Evolutionary conservation across 805 yeast genomes (phyloP).

Genomic region (Tetrapisispora taiwanensis): DNA sequence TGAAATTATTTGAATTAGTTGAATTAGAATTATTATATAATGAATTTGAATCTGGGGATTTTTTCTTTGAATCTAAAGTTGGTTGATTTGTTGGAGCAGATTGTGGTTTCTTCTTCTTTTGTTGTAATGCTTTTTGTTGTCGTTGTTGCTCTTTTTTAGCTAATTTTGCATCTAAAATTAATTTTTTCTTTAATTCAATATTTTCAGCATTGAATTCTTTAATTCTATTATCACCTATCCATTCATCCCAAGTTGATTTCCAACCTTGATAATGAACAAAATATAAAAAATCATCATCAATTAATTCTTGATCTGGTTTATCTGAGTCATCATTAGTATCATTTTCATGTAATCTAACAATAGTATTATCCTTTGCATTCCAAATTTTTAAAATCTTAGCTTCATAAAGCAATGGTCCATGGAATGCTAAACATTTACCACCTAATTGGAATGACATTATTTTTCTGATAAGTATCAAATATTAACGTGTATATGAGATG

Average conservation of each 20-base stretch:
- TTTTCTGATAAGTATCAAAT: no score
- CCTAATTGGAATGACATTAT: conserved; percentile 18
- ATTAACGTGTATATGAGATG: no score
- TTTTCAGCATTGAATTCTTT: conserved; percentile 63
- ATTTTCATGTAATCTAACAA: conserved; percentile 15
- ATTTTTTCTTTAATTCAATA: conserved; percentile 47
- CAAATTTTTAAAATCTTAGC: conserved; percentile 66
- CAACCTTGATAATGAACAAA: conserved; percentile 89
- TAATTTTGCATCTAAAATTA: conserved; percentile 39
- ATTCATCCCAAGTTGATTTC: conserved; percentile 94
- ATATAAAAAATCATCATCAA: conserved; percentile 35
- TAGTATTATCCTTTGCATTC: conserved; percentile 31
- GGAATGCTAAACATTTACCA: conserved; percentile 62
- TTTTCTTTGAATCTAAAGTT: neutral
- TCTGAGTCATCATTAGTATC: conserved; percentile 3
- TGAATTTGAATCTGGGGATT: neutral
- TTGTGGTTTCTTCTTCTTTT: conserved; percentile 16
- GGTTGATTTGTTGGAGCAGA: neutral
- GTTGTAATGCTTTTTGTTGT: conserved; percentile 20
- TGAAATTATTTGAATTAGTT: neutral
- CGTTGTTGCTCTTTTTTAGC: conserved; percentile 24
- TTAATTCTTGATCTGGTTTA: conserved; percentile 24
- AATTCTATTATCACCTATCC: conserved; percentile 69
- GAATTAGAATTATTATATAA: neutral
- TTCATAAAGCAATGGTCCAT: conserved; percentile 84